These are phyloP conservation scores for Naganishia sp. DNA, from an alignment of 1,284 basidiomycete species.

Conservation along the genomic window DNA sequence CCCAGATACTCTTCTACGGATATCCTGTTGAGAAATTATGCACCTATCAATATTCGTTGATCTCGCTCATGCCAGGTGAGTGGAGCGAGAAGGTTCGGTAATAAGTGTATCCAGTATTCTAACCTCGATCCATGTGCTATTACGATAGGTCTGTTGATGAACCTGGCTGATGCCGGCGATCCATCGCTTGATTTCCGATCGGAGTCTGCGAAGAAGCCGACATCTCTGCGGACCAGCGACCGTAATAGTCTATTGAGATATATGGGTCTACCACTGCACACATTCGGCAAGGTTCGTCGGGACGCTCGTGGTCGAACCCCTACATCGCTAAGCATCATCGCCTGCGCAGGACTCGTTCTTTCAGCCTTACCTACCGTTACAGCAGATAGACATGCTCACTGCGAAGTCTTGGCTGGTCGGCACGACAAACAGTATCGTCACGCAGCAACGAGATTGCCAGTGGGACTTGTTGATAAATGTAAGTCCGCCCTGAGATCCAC, in stretches of 20 bases:
- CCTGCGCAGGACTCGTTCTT: constrained; percentile 78
- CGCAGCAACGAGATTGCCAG: constrained; percentile 78
- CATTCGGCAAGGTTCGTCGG: constrained; percentile 80
- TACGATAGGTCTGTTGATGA: constrained; percentile 74
- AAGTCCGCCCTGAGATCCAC: constrained; percentile 41
- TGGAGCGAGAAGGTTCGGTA: constrained; percentile 7
- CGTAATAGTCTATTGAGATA: constrained; percentile 86
- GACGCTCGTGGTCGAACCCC: not conserved
- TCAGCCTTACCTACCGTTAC: constrained; percentile 94
- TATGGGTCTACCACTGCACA: constrained; percentile 83
- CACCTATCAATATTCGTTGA: constrained; percentile 95
- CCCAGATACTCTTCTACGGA: constrained; percentile 91
- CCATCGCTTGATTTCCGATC: constrained; percentile 70
- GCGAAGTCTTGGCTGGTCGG: constrained; percentile 78
- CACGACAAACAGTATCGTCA: constrained; percentile 94
- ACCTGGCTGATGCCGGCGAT: constrained; percentile 87
- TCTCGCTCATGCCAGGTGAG: constrained; percentile 76
- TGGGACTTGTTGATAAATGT: constrained; percentile 90
- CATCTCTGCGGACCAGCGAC: constrained; percentile 84
- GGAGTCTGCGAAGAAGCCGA: constrained; percentile 65
- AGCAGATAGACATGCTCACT: constrained; percentile 87
- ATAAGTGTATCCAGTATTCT: not conserved
- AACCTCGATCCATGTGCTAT: no score
- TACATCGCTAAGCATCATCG: not conserved
- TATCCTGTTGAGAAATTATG: constrained; percentile 95